phyloP scores from a whole-genome alignment of 495 filamentous ascomycete genomes.

The Sphaerosporella brunnea region DNA sequence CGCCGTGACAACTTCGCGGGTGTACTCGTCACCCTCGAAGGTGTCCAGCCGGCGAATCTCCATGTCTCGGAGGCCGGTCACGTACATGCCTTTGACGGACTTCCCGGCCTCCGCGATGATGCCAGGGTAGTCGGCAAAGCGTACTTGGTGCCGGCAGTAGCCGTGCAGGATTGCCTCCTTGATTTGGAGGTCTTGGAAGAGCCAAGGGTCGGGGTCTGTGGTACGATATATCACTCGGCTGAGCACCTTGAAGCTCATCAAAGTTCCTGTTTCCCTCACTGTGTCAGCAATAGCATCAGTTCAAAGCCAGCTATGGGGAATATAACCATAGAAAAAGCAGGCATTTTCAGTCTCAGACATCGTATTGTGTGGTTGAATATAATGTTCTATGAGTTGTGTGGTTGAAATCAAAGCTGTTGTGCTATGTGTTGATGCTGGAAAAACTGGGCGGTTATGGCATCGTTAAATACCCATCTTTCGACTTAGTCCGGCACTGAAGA shows the following conservation, averaged over 20 bases:
- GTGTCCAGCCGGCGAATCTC: conserved; percentile 60
- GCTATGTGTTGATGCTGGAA: too few relatives aligned
- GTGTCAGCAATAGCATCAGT: neutral
- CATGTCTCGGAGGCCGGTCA: conserved; percentile 57
- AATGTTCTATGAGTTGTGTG: neutral
- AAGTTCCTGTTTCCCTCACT: conserved; percentile 27
- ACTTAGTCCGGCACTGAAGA: too few relatives aligned
- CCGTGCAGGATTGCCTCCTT: conserved; percentile 57
- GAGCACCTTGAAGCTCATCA: conserved; percentile 47
- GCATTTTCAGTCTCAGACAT: conserved; percentile 23
- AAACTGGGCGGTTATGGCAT: too few relatives aligned
- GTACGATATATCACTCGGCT: conserved; percentile 62
- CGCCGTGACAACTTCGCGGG: conserved; percentile 42
- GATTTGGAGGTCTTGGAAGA: conserved; percentile 41
- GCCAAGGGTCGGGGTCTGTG: conserved; percentile 32
- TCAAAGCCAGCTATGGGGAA: neutral
- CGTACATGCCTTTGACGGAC: conserved; percentile 61
- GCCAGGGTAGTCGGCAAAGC: conserved; percentile 63
- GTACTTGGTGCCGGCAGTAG: conserved; percentile 52
- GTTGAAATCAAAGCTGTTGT: neutral
- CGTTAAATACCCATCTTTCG: too few relatives aligned
- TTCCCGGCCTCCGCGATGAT: conserved; percentile 40
- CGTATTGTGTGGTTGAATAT: neutral
- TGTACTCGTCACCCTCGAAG: conserved; percentile 70
- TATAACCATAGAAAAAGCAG: conserved; percentile 51